A percentile compares a stretch with the other conserved stretches of the same genome.
phyloP scores from a whole-genome alignment of 2,329 filamentous ascomycete species.

The Ilyonectria destructans region DNA sequence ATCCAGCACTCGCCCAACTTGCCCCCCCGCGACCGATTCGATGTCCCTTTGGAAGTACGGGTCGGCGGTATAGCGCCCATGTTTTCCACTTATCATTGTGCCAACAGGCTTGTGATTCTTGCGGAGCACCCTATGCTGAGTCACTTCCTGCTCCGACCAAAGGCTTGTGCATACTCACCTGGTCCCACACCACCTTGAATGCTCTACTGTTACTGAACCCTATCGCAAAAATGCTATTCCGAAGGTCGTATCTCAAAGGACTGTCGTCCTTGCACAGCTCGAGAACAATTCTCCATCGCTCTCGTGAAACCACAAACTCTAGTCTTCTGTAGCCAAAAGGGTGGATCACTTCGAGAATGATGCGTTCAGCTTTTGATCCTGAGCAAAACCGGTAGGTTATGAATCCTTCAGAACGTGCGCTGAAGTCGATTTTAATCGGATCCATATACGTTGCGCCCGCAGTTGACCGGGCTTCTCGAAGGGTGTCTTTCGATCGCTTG shows the following conservation, averaged over 20 bases:
- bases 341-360: conserved; percentile 2
- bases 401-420: not conserved
- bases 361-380: not conserved
- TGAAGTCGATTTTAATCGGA: not conserved
- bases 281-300: conserved; percentile 4
- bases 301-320: conserved; percentile 4
- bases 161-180: conserved; percentile 1
- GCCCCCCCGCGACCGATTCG: conserved; percentile 1
- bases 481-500: not conserved
- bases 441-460: not conserved
- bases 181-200: conserved; percentile 2
- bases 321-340: not conserved
- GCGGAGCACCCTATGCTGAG: not conserved
- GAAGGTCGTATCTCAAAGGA: not conserved
- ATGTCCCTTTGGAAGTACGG: not conserved
- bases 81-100: conserved; percentile 2
- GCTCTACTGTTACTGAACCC: not conserved
- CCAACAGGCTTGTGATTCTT: conserved; percentile 1
- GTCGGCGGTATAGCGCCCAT: conserved; percentile 1
- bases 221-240: conserved; percentile 5
- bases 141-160: conserved; percentile 1
- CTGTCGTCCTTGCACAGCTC: not conserved
- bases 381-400: not conserved
- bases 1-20: conserved; percentile 2
- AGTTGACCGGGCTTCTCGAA: not conserved